phyloP scores from a whole-genome alignment of 306 rosid species.

The Malus sieversii region DNA sequence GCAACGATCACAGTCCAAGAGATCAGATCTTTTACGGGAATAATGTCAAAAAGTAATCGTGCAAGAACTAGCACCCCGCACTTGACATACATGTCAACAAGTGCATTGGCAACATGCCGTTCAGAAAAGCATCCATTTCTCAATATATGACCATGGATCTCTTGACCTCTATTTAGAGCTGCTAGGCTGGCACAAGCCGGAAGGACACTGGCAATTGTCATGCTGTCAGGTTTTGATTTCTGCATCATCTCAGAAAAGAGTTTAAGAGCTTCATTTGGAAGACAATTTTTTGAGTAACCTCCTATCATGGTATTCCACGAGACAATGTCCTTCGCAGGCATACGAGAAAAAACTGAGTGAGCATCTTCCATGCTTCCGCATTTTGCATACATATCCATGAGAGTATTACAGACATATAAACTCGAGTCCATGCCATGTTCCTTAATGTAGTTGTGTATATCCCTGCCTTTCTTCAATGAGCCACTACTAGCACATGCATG shows the following conservation, averaged over 20 bases:
- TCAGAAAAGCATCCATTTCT: slow-evolving; percentile 43
- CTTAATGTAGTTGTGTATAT: slow-evolving; percentile 43
- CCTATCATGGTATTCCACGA: slow-evolving; percentile 78
- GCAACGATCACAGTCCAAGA: slow-evolving; percentile 67
- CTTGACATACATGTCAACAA: slow-evolving; percentile 64
- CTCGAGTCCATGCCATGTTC: slow-evolving; percentile 38
- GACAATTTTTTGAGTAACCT: slow-evolving; percentile 54
- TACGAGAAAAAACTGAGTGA: slow-evolving; percentile 38
- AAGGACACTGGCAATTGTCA: slow-evolving; percentile 49
- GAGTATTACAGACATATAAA: slow-evolving; percentile 61
- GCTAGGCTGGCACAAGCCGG: slow-evolving; percentile 75
- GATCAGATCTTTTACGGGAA: slow-evolving; percentile 47
- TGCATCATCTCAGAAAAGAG: slow-evolving; percentile 44
- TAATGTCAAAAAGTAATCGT: slow-evolving; percentile 34
- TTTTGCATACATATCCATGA: slow-evolving; percentile 80
- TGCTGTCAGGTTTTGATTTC: slow-evolving; percentile 40
- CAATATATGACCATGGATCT: slow-evolving; percentile 49
- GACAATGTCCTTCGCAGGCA: slow-evolving; percentile 42
- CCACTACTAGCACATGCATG: slow-evolving; percentile 52
- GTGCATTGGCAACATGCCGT: slow-evolving; percentile 45
- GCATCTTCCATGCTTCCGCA: slow-evolving; percentile 79
- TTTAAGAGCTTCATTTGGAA: slow-evolving; percentile 55
- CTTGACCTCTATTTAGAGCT: slow-evolving; percentile 57
- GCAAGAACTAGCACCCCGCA: slow-evolving; percentile 58
- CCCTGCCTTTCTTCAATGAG: slow-evolving; percentile 41